phyloP scores from a whole-genome alignment of 2,329 filamentous ascomycete species.

The Stachybotrys elegans region DNA sequence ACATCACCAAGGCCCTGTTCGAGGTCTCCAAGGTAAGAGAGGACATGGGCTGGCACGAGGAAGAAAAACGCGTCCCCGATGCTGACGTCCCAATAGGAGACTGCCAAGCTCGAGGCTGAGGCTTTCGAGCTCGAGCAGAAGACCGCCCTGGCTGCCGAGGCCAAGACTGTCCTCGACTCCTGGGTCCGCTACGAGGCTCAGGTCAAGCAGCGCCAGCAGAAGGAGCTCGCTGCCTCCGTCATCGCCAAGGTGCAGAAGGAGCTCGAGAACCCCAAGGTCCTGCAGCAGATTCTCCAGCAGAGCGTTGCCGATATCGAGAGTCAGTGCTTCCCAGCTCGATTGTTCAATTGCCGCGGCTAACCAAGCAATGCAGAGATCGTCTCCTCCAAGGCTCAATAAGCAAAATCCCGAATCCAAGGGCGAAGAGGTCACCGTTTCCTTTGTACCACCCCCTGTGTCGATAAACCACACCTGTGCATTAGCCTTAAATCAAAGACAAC shows the following conservation, averaged over 20 bases:
- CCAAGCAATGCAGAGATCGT: conserved; percentile 60
- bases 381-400: conserved; percentile 59
- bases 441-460: conserved; percentile 48
- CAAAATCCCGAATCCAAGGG: conserved; percentile 28
- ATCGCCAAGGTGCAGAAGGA: conserved; percentile 99
- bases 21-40: conserved; percentile 87
- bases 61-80: too few species aligned
- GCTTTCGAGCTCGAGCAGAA: conserved; percentile 96
- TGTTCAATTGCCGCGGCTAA: too few species aligned
- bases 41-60: conserved; percentile 8
- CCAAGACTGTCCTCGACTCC: conserved; percentile 91
- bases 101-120: conserved; percentile 90
- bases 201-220: conserved; percentile 98
- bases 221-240: conserved; percentile 85
- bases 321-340: too few species aligned
- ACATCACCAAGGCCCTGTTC: conserved; percentile 95
- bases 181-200: conserved; percentile 99
- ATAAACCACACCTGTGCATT: conserved; percentile 58
- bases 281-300: conserved; percentile 98
- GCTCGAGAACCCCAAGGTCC: conserved; percentile 93
- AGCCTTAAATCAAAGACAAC: conserved; percentile 38
- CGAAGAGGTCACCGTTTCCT: conserved; percentile 38
- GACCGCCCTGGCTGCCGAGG: conserved; percentile 86
- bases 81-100: conserved; percentile 62
- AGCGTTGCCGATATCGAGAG: conserved; percentile 95